Evolutionary conservation across 2,329 filamentous ascomycete genomes (phyloP).

Genomic region (Sordariomycetes sp.): DNA sequence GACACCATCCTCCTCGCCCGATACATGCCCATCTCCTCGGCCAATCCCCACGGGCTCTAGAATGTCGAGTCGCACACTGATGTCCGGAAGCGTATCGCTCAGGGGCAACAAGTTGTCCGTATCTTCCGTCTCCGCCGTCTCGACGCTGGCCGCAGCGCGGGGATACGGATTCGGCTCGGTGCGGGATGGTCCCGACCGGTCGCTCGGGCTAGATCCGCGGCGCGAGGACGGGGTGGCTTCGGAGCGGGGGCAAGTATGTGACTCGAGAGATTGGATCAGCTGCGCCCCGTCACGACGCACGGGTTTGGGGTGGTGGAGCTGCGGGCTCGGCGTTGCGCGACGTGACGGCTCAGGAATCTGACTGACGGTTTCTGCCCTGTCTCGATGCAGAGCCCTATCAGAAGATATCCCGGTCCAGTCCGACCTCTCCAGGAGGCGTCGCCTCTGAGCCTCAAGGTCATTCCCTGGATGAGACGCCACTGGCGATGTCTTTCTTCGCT

Average conservation of each 20-base stretch:
- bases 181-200: background rate
- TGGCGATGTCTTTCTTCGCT: background rate
- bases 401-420: slow-evolving; percentile 2
- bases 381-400: background rate
- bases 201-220: background rate
- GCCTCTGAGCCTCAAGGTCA: background rate
- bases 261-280: background rate
- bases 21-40: background rate
- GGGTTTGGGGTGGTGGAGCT: background rate
- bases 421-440: background rate
- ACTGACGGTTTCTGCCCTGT: background rate
- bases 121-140: background rate
- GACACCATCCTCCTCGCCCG: background rate
- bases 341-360: background rate
- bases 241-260: background rate
- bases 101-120: slow-evolving; percentile 1
- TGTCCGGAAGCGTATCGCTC: background rate
- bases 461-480: background rate
- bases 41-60: background rate
- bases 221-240: background rate
- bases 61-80: background rate
- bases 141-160: background rate
- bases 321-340: background rate
- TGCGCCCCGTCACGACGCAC: background rate
- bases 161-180: background rate